Conservation (phyloP, 345 rosid genomes). For the Euphorbia lathyris region DNA sequence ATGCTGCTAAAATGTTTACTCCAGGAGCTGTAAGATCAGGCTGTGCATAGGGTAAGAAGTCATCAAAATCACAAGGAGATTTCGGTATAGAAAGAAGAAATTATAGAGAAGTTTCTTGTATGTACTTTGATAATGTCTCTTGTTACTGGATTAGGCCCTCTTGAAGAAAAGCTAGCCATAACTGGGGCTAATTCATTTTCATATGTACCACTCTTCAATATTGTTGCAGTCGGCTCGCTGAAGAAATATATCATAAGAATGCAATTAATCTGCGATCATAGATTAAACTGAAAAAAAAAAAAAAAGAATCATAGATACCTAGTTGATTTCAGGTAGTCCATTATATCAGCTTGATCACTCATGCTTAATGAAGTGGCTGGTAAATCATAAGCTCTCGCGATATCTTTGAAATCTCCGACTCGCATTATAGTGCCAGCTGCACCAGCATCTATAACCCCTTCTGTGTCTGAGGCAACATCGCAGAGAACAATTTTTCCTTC, state of each 20-base stretch:
- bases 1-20: slow-evolving; percentile 43
- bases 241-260: neutral
- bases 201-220: slow-evolving; percentile 22
- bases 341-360: neutral
- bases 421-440: slow-evolving; percentile 30
- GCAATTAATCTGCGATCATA: neutral
- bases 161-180: slow-evolving; percentile 30
- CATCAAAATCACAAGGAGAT: neutral
- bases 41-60: slow-evolving; percentile 17
- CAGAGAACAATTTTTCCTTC: slow-evolving; percentile 38
- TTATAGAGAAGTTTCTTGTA: neutral
- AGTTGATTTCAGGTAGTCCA: neutral
- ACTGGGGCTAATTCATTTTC: slow-evolving; percentile 24
- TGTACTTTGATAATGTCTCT: slow-evolving; percentile 34
- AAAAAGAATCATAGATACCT: neutral
- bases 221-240: slow-evolving; percentile 34
- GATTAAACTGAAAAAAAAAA: neutral
- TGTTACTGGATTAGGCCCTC: slow-evolving; percentile 40
- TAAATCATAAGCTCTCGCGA: neutral
- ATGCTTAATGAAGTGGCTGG: neutral
- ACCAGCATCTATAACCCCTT: slow-evolving; percentile 12
- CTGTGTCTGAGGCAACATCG: neutral
- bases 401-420: neutral
- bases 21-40: slow-evolving; percentile 42
- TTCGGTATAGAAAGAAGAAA: neutral